Percentiles rank a stretch among this genome's conserved stretches.
Evolutionary conservation across 768 basidiomycete genomes (phyloP).

Genomic region (Lactifluus subvellereus): DNA sequence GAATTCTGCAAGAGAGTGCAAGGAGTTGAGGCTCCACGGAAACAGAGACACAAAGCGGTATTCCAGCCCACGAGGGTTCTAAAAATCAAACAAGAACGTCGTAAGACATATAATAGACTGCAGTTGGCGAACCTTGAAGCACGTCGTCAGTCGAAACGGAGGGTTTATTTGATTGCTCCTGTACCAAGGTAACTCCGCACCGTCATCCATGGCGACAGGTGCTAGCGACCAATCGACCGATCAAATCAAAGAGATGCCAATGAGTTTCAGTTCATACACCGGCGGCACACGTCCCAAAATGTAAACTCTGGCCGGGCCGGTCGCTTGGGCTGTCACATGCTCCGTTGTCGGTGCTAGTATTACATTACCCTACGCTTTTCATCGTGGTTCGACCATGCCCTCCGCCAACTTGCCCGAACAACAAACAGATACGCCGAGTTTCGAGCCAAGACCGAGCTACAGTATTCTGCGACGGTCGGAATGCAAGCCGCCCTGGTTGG

Average conservation of each 20-base stretch:
- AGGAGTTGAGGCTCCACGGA: constrained; percentile 18
- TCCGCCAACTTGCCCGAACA: constrained; percentile 5
- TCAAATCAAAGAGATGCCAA: neutral
- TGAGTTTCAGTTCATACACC: no score
- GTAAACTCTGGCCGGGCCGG: constrained; percentile 17
- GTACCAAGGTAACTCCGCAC: constrained; percentile 30
- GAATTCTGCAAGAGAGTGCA: neutral
- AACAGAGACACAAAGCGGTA: constrained; percentile 26
- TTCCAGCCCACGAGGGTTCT: constrained; percentile 44
- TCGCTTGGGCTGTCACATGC: neutral
- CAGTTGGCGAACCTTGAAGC: constrained; percentile 40
- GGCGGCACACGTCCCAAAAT: neutral
- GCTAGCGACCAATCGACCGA: neutral
- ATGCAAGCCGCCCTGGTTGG: constrained; percentile 64
- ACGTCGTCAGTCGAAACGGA: constrained; percentile 40
- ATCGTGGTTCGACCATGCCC: constrained; percentile 15
- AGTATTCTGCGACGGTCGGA: constrained; percentile 51
- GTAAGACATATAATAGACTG: constrained; percentile 13
- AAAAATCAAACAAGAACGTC: constrained; percentile 33
- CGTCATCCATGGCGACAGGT: constrained; percentile 7
- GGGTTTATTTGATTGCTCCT: constrained; percentile 30
- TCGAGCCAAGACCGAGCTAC: constrained; percentile 47
- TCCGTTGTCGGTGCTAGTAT: neutral
- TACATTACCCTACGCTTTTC: no score
- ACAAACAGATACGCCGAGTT: constrained; percentile 25